Evolutionary conservation across 176 grass and related monocot genomes (phyloP), one percentile per base, ranked within the genome.

Genomic region (Saccharum officinarum): DNA sequence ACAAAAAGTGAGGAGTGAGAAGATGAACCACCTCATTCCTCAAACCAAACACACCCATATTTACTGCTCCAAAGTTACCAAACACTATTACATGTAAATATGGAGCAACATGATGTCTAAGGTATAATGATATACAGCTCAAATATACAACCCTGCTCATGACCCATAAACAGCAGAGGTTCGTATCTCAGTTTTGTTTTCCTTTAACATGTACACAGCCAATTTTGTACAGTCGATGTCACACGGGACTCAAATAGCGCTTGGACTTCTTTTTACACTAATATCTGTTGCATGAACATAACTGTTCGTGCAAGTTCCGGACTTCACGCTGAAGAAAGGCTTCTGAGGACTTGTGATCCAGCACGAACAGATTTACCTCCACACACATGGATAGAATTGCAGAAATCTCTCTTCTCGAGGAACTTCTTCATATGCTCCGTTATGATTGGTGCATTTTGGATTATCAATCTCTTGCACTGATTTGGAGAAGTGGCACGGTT

Each of bases 391-490:
- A 95, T 88, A 67, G 75, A 61, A 42, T 87, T 79, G 62, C 93
- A 95, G 46, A 95, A 68, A 89, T 92, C 88, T n/a, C 42, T 82
- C 54, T 50, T 92, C 80, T 86, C 22, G 3, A 90, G 83, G 44
- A 88, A 90, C 60, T 84, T 92, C 71, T 90, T 82, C 34, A 92
- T 86, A 20, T 90, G 78, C 30, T 83, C 65, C 37, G 90, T 67
- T 67, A 95, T 57, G 25, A 95, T 22, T n/a, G 88, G 86, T 52
- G 79, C 76, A 25, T 92, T 82, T 79, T 90, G 75, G 42, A 92
- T 88, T 38, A 92, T 87, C 80, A 95, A 57, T 82, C 72, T 90
- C 90, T 92, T 95, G 86, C 93, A 95, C 93, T 95, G 80, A 76
- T 79, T 67, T 63, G 44, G 26, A 80, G 67, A 61, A 83, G 55